phyloP scores from a whole-genome alignment of 768 basidiomycete genomes.

The Daedaleopsis sinensis region DNA sequence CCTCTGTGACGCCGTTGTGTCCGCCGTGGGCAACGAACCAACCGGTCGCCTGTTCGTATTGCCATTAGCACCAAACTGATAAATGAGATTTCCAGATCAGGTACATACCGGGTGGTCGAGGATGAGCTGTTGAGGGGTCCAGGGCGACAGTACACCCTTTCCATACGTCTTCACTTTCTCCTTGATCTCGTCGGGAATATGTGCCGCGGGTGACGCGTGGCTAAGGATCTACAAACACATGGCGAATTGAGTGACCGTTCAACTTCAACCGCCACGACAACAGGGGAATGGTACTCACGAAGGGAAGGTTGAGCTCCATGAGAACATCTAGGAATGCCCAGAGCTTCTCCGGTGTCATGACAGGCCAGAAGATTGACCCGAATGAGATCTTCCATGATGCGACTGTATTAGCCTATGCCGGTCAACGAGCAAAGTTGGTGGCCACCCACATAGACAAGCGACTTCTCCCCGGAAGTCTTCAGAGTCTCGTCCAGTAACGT shows the following conservation, averaged over 20 bases:
- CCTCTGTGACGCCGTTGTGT: slow-evolving; percentile 27
- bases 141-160: slow-evolving; percentile 21
- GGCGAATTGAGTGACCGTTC: neutral
- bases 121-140: slow-evolving; percentile 30
- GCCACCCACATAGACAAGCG: slow-evolving; percentile 25
- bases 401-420: neutral
- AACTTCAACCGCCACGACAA: neutral
- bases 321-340: slow-evolving; percentile 29
- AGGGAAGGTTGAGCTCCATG: slow-evolving; percentile 25
- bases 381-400: slow-evolving; percentile 26
- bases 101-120: slow-evolving; percentile 26
- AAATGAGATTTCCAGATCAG: neutral
- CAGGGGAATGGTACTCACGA: slow-evolving; percentile 16
- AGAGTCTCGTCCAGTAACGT: slow-evolving; percentile 20
- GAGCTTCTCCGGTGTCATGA: slow-evolving; percentile 20
- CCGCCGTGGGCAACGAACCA: slow-evolving; percentile 33
- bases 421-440: neutral
- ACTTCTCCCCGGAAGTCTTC: slow-evolving; percentile 20
- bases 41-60: slow-evolving; percentile 22
- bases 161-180: slow-evolving; percentile 22
- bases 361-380: slow-evolving; percentile 28
- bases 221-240: slow-evolving; percentile 23
- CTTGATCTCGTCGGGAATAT: slow-evolving; percentile 18
- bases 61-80: neutral
- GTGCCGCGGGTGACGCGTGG: slow-evolving; percentile 17